phyloP scores from a whole-genome alignment of 441 rosid genomes.

The Cnidoscolus chayamansa region DNA sequence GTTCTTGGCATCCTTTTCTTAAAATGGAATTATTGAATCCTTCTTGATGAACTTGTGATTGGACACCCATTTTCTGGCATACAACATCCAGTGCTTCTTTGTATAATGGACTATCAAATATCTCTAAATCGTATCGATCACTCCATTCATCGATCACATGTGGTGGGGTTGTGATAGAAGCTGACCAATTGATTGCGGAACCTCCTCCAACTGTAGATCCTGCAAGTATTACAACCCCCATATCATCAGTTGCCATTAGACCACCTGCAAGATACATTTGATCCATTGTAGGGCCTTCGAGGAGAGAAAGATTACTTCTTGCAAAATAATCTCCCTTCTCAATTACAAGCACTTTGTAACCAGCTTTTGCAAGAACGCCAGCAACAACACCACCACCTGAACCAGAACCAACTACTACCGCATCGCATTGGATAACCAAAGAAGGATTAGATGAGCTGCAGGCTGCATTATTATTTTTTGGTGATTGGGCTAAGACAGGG shows the following conservation, averaged over 20 bases:
- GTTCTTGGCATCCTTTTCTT: constrained; percentile 67
- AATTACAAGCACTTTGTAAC: constrained; percentile 67
- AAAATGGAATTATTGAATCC: constrained; percentile 62
- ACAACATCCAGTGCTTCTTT: constrained; percentile 62
- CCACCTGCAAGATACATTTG: constrained; percentile 71
- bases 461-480: not conserved
- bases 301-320: constrained; percentile 59
- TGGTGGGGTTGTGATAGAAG: constrained; percentile 63
- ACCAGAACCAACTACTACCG: constrained; percentile 79
- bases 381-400: constrained; percentile 79
- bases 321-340: constrained; percentile 74
- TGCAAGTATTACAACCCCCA: constrained; percentile 52
- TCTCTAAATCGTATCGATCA: constrained; percentile 36
- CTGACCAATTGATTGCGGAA: constrained; percentile 80
- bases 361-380: constrained; percentile 68
- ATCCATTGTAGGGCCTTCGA: constrained; percentile 71
- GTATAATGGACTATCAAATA: constrained; percentile 57
- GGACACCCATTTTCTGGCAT: constrained; percentile 73
- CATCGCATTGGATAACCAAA: constrained; percentile 57
- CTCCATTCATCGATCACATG: constrained; percentile 73
- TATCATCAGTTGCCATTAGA: constrained; percentile 53
- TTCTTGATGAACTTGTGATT: constrained; percentile 54
- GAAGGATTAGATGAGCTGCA: constrained; percentile 29
- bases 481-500: constrained; percentile 29
- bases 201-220: constrained; percentile 91